A percentile compares a stretch with the other conserved stretches of the same genome.
Evolutionary conservation across 1,139 yeast genomes (phyloP).

Genomic region (Geotrichum cucujoidarum): DNA sequence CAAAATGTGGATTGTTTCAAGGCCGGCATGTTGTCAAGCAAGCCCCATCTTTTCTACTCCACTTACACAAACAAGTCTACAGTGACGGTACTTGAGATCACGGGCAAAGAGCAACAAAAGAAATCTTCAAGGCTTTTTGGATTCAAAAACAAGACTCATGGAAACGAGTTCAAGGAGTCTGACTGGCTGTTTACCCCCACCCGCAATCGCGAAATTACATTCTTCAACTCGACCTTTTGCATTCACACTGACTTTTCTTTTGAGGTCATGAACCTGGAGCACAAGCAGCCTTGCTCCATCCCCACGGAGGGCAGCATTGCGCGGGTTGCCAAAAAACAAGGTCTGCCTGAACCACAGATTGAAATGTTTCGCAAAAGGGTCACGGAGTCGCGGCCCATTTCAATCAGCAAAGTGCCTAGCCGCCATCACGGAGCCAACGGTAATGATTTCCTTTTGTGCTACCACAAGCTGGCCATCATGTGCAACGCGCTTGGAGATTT

Average conservation of each 20-base stretch:
- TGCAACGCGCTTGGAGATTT: constrained; percentile 14
- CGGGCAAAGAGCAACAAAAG: constrained; percentile 7
- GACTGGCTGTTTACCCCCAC: constrained; percentile 18
- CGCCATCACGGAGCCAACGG: constrained; percentile 2
- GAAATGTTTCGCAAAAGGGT: background rate
- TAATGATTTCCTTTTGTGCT: constrained; percentile 16
- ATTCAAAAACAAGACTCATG: constrained; percentile 8
- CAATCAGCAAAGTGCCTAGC: constrained; percentile 13
- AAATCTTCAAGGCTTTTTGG: constrained; percentile 7
- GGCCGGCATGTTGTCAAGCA: constrained; percentile 11
- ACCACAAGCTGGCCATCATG: constrained; percentile 20
- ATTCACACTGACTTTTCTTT: constrained; percentile 17
- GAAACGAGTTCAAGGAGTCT: constrained; percentile 10
- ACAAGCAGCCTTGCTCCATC: constrained; percentile 9
- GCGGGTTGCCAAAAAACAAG: background rate
- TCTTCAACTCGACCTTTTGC: constrained; percentile 18
- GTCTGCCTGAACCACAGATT: constrained; percentile 4
- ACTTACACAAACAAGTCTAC: constrained; percentile 12
- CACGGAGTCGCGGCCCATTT: constrained; percentile 8
- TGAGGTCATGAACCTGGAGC: constrained; percentile 15
- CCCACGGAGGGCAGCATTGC: constrained; percentile 6
- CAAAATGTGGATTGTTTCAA: constrained; percentile 17
- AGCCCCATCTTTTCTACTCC: constrained; percentile 15
- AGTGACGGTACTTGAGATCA: constrained; percentile 13
- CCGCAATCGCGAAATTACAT: constrained; percentile 14